Evolutionary conservation across 2,329 filamentous ascomycete genomes (phyloP), one percentile per base, ranked within the genome.

Genomic region (Neofusicoccum ribis): DNA sequence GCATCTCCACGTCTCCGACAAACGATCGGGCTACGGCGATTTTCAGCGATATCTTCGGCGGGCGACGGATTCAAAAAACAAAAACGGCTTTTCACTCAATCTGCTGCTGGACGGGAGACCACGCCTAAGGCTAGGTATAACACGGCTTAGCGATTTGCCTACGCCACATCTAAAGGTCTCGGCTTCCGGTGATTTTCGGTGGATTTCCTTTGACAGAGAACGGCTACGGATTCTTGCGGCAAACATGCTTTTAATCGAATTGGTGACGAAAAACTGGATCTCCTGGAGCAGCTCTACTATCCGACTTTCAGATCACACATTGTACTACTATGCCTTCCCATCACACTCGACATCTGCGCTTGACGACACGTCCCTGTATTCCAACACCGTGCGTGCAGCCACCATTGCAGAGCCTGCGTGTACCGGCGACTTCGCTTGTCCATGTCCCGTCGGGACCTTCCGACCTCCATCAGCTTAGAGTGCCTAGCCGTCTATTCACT

Each of bases 281-380:
- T 59, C 52, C 63, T 64, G 63, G 63, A 64, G 44, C 63, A 64
- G 52, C 51, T 64, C 51, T 59, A 37, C 44, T 64, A 56, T 50
- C 63, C 63, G 63, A 64, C 62, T 64, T 39, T 63, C 61, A 63
- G 47, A 62, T 52, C 76, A 74, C 71, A 71, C 72, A 76, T 78
- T 78, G 77, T 78, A 78, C 76, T 78, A 76, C 74, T 78, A 78
- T 76, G 72, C 74, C 70, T 72, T 74, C 71, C 72, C 73, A 69
- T 71, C 72, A 51, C 23, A 37, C 49, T 49, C 63, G 63, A 58
- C 63, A 59, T 64, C 52, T 56, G 52, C 63, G 63, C 46, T 64
- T 49, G 51, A 59, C 63, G 63, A 64, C 63, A 64, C 44, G n/a
- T 50, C 17, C 50, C 51, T 50, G 12, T 37, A 39, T 54, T 36